These are phyloP conservation scores for Argentina anserina DNA, from an alignment of 306 rosid species.

Conservation along the genomic window DNA sequence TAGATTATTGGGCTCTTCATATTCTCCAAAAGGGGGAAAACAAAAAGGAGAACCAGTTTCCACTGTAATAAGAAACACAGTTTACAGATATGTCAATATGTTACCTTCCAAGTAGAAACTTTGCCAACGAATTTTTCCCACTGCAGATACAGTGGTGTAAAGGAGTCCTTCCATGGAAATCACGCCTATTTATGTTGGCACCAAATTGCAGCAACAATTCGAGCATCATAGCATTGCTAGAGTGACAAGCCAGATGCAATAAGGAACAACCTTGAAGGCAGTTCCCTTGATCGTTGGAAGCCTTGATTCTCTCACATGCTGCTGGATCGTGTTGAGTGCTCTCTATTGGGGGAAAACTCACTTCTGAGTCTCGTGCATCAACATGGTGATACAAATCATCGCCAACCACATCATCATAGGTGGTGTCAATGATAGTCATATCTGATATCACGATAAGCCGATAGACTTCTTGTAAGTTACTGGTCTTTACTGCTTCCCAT, in stretches of 20 bases:
- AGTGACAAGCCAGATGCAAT: slow-evolving; percentile 81
- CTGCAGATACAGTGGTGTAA: slow-evolving; percentile 77
- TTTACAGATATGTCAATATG: slow-evolving; percentile 6
- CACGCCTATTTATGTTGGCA: slow-evolving; percentile 66
- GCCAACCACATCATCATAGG: slow-evolving; percentile 46
- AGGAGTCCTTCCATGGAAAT: slow-evolving; percentile 92
- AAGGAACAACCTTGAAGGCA: slow-evolving; percentile 78
- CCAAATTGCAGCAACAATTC: slow-evolving; percentile 94
- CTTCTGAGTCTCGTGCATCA: slow-evolving; percentile 25
- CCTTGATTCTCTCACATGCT: slow-evolving; percentile 38
- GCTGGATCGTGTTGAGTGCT: slow-evolving; percentile 49
- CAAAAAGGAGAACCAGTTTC: not conserved
- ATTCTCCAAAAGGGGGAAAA: not conserved
- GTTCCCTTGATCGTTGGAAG: slow-evolving; percentile 44
- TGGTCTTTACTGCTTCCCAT: slow-evolving; percentile 71
- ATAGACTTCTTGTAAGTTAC: slow-evolving; percentile 67
- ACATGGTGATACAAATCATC: slow-evolving; percentile 32
- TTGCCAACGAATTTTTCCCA: slow-evolving; percentile 67
- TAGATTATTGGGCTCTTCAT: not conserved
- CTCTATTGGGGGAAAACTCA: slow-evolving; percentile 22
- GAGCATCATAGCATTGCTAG: slow-evolving; percentile 59
- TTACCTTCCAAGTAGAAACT: slow-evolving; percentile 86
- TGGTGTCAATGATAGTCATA: slow-evolving; percentile 47
- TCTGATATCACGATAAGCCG: slow-evolving; percentile 61
- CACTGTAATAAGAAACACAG: not conserved